These are phyloP conservation scores for Phellinidium pouzarii DNA, from an alignment of 1,284 basidiomycete species.

Conservation along the genomic window DNA sequence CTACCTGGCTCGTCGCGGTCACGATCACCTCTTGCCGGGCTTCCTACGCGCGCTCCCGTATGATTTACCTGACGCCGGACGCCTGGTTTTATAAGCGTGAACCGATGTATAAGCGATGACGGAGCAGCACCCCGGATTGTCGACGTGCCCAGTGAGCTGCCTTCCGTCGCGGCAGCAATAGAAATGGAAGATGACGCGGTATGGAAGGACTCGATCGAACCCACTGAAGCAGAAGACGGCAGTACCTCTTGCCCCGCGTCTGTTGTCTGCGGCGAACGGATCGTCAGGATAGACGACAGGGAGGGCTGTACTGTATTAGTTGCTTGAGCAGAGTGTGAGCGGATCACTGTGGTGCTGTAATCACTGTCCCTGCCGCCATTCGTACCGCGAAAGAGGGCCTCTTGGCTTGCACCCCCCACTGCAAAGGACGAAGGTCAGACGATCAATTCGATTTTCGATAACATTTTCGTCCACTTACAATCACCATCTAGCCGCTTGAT, in stretches of 20 bases:
- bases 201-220: conserved; percentile 64
- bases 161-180: conserved; percentile 61
- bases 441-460: conserved; percentile 30
- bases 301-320: conserved; percentile 43
- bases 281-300: conserved; percentile 67
- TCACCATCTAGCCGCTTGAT: conserved; percentile 51
- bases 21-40: conserved; percentile 15
- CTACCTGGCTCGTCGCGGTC: conserved; percentile 4
- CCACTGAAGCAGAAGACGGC: conserved; percentile 36
- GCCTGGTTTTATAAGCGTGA: conserved; percentile 77
- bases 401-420: conserved; percentile 33
- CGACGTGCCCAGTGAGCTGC: conserved; percentile 39
- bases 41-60: conserved; percentile 27
- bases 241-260: conserved; percentile 30
- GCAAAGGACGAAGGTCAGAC: conserved; percentile 16
- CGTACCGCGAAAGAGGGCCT: conserved; percentile 48
- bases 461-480: conserved; percentile 38
- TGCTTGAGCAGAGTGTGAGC: conserved; percentile 36
- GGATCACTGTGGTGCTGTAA: conserved; percentile 65
- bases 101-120: conserved; percentile 66
- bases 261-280: conserved; percentile 48
- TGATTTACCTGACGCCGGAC: conserved; percentile 42
- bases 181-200: conserved; percentile 54
- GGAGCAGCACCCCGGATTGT: conserved; percentile 42
- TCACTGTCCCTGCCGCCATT: conserved; percentile 33